These are phyloP conservation scores for Usnea hakonensis DNA, from an alignment of 495 filamentous ascomycete species.

Conservation along the genomic window DNA sequence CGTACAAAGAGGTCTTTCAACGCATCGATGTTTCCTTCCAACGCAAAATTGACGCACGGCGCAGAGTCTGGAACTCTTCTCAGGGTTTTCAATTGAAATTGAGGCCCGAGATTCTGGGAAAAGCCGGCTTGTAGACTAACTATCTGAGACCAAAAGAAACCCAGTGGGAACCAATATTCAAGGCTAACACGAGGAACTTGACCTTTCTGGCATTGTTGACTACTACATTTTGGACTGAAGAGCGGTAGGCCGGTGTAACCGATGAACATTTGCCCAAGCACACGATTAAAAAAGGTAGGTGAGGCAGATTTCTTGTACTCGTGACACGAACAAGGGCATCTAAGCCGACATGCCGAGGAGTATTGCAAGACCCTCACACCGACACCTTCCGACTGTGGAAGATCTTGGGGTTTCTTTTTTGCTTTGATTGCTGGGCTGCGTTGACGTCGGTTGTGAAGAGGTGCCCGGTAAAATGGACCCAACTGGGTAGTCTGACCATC, in stretches of 20 bases:
- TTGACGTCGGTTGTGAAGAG: neutral
- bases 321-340: slow-evolving; percentile 7
- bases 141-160: slow-evolving; percentile 18
- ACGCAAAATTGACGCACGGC: slow-evolving; percentile 17
- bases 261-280: slow-evolving; percentile 6
- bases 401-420: neutral
- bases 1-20: slow-evolving; percentile 11
- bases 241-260: slow-evolving; percentile 11
- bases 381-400: neutral
- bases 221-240: neutral
- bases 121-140: neutral
- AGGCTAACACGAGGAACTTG: slow-evolving; percentile 1
- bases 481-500: slow-evolving; percentile 5
- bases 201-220: neutral
- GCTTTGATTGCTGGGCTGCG: neutral
- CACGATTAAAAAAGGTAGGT: neutral
- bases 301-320: neutral
- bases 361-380: slow-evolving; percentile 1
- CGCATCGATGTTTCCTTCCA: slow-evolving; percentile 15
- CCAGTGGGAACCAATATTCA: slow-evolving; percentile 16
- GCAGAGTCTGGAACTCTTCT: slow-evolving; percentile 19
- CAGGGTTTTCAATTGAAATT: slow-evolving; percentile 8
- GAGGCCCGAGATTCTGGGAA: slow-evolving; percentile 6
- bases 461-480: neutral
- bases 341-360: neutral